These are phyloP conservation scores for Talaromyces wortmannii DNA, from an alignment of 495 filamentous ascomycete genomes.

Conservation along the genomic window DNA sequence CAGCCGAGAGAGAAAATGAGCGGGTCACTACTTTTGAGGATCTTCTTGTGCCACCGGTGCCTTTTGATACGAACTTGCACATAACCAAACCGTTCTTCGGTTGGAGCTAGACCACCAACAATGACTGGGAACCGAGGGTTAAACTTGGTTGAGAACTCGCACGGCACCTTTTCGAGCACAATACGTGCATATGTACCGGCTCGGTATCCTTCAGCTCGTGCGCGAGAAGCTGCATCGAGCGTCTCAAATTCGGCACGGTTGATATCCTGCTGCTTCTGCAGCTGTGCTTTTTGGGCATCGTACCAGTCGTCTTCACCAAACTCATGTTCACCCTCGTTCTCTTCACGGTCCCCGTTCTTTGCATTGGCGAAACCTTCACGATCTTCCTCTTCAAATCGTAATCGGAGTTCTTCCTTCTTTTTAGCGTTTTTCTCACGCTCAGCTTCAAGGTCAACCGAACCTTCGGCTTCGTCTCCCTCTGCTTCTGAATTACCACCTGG, in stretches of 20 bases:
- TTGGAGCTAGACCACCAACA: slow-evolving; percentile 80
- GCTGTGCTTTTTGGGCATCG: slow-evolving; percentile 86
- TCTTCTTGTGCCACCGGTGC: slow-evolving; percentile 98
- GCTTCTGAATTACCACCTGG: slow-evolving; percentile 23
- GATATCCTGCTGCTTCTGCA: slow-evolving; percentile 91
- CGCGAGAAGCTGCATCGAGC: slow-evolving; percentile 72
- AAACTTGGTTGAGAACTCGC: slow-evolving; percentile 87
- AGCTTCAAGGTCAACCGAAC: slow-evolving; percentile 54
- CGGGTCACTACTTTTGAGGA: slow-evolving; percentile 94
- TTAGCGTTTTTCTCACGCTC: slow-evolving; percentile 88
- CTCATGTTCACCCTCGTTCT: slow-evolving; percentile 54
- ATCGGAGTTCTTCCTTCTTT: slow-evolving; percentile 86
- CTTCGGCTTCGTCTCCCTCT: slow-evolving; percentile 18
- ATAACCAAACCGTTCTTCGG: slow-evolving; percentile 91
- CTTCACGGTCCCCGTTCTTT: slow-evolving; percentile 60
- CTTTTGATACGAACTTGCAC: slow-evolving; percentile 94
- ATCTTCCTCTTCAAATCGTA: slow-evolving; percentile 96
- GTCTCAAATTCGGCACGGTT: slow-evolving; percentile 87
- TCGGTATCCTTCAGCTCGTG: slow-evolving; percentile 78
- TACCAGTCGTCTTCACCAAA: slow-evolving; percentile 99
- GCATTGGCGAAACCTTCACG: slow-evolving; percentile 86
- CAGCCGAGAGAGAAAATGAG: slow-evolving; percentile 97
- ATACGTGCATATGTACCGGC: slow-evolving; percentile 94
- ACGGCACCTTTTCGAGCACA: slow-evolving; percentile 78
- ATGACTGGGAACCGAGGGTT: slow-evolving; percentile 79